Evolutionary conservation across 208 protist genomes (phyloP), one percentile per base, ranked within the genome.

Genomic region (Acanthamoeba culbertsoni): DNA sequence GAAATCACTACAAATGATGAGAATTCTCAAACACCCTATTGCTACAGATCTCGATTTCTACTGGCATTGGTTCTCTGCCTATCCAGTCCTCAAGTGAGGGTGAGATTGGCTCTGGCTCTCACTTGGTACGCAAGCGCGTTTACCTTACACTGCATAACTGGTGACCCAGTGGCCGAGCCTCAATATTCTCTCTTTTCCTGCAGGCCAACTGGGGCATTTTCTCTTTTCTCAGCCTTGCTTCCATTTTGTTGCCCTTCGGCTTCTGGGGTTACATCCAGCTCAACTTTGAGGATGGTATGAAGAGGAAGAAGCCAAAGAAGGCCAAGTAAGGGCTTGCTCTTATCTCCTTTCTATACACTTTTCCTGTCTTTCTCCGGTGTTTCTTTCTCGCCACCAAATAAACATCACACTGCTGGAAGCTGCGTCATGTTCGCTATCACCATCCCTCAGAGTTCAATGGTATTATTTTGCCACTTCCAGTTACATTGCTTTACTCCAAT

Each of bases 221-320:
- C 77, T 63, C 48, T 1, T 62, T 88, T 35, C 51, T 88, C 28
- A 62, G 48, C 51, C 46, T 88, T 23, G 77, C 51, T 62, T 63
- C 48, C 20, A n/a, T 88, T 33, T 20, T 88, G 45, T 10, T 88
- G 77, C 77, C 77, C 28, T 88, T 88, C 46, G 77, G 77, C 31
- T 55, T 88, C 48, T 88, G 77, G 77, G 77, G 77, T 28, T 57
- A 31, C 77, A 88, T 88, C 37, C 77, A 88, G 77, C 77, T 88
- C 77, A 88, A 88, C 48, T 88, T 88, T 10, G 77, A 88, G 77
- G 77, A 88, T 59, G 77, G 77, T 48, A n/a, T 88, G 33, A 55
- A 55, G 48, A 88, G 51, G 77, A 88, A 88, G 77, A 55, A 55
- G 51, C 77, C 43, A 42, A 88, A 88, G 77, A 88, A 62, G 51